Base-by-base conservation (phyloP, 805 yeast genomes). In the Nakazawaea ishiwadae region DNA sequence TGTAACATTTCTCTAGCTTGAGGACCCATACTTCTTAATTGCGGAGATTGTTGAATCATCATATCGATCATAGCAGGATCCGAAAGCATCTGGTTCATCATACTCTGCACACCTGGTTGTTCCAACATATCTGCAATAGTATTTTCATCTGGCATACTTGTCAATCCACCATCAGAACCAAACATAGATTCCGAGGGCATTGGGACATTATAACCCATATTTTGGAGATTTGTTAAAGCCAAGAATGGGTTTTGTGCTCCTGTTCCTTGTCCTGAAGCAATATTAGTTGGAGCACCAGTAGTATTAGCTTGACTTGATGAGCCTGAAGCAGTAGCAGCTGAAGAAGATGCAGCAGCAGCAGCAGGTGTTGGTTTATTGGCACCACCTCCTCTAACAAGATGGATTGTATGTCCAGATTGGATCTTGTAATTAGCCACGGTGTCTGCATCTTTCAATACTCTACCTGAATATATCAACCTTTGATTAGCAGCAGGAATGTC, bases 131-230 rank as follows among this genome's bases (percentile, higher is more conserved):
- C 68, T 27, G 77, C 67, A 62, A 91, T 58, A 47, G 85, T 89
- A 38, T 83, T 90, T 36, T 86, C 84, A 51, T 78, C 80, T 10
- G 95, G 90, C 52, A 81, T 65, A 35, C 75, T 77, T 32, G 81
- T 81, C 86, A 84, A 77, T 14, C 97, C 98, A 31, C 95, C 96
- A 60, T 90, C 97, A 20, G 96, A 90, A 1, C 96, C 96, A 66
- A 91, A 89, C 84, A 87, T 75, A 35, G 81, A 77, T 1, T 88
- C 87, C 3, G 85, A 73, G 4, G 99, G 98, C 62, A 93, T 69
- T 53, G 88, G 90, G 6, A 89, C 75, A 37, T 68, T 65, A 52
- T 79, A 81, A 1, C 99, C 99, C 2, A 98, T 97, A 56, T 89
- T 93, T 41, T 97, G 77, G 2, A 98, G 98, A 37, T 96, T 91